Percentiles rank a stretch among this genome's conserved stretches.
These are phyloP conservation scores for Candida pseudoviswanathii DNA, from an alignment of 1,139 yeast species.

Conservation along the genomic window DNA sequence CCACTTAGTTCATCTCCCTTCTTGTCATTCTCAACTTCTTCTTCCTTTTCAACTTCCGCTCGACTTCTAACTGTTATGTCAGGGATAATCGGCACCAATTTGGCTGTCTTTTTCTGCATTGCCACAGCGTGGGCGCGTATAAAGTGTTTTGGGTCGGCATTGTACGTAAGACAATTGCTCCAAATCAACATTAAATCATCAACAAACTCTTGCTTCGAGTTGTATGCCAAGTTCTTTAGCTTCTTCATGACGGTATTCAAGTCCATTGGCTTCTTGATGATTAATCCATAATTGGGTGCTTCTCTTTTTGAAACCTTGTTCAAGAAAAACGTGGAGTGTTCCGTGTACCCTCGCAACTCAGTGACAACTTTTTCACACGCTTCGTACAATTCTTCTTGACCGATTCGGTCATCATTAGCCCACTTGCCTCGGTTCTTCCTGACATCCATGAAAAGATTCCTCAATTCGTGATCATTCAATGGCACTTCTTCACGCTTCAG, in stretches of 20 bases:
- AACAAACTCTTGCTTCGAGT: conserved; percentile 83
- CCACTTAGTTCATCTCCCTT: conserved; percentile 39
- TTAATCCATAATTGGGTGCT: conserved; percentile 92
- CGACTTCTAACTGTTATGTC: conserved; percentile 80
- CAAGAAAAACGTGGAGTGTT: conserved; percentile 93
- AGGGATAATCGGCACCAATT: conserved; percentile 82
- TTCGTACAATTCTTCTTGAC: conserved; percentile 96
- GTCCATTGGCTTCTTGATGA: conserved; percentile 96
- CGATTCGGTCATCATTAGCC: conserved; percentile 93
- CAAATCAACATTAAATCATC: conserved; percentile 93
- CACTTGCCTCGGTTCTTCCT: conserved; percentile 94
- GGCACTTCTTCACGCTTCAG: conserved; percentile 71
- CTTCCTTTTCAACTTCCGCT: conserved; percentile 86
- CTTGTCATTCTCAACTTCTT: conserved; percentile 41
- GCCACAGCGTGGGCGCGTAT: conserved; percentile 91
- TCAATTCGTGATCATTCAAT: conserved; percentile 81
- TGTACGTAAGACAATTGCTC: conserved; percentile 90
- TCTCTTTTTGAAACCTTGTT: conserved; percentile 95
- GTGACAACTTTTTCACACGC: conserved; percentile 94
- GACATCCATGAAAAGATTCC: conserved; percentile 86
- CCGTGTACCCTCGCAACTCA: conserved; percentile 89
- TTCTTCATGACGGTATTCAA: conserved; percentile 92
- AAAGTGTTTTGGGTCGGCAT: conserved; percentile 94
- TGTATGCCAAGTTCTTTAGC: conserved; percentile 76
- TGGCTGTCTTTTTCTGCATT: conserved; percentile 86